A percentile compares a stretch with the other conserved stretches of the same genome.
These are phyloP conservation scores for Penicillium angulare DNA, from an alignment of 495 filamentous ascomycete species.

Conservation along the genomic window DNA sequence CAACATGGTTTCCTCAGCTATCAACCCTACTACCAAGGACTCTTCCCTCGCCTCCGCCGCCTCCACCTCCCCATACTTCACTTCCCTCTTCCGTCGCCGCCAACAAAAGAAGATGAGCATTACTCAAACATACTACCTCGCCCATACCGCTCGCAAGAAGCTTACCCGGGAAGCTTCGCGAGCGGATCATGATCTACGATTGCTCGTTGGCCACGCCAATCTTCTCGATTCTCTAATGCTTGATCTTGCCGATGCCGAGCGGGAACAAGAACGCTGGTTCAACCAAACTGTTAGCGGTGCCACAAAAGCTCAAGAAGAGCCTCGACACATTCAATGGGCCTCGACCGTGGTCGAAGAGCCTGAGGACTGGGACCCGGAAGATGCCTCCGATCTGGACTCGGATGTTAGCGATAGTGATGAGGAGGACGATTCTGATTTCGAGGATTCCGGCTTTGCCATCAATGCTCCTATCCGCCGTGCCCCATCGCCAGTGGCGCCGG, in stretches of 20 bases:
- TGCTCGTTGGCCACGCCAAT: conserved; percentile 96
- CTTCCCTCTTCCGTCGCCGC: conserved; percentile 35
- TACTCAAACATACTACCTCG: conserved; percentile 96
- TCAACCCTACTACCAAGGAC: conserved; percentile 15
- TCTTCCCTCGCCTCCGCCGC: conserved; percentile 17
- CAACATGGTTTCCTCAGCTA: conserved; percentile 22
- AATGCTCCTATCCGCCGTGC: conserved; percentile 39
- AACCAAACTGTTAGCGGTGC: conserved; percentile 87
- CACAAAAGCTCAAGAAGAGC: conserved; percentile 49
- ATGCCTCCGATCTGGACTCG: conserved; percentile 52
- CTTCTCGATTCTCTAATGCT: conserved; percentile 95
- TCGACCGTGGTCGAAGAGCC: conserved; percentile 73
- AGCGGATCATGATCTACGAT: conserved; percentile 88
- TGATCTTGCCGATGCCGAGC: conserved; percentile 90
- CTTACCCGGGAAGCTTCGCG: conserved; percentile 86
- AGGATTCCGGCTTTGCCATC: conserved; percentile 47
- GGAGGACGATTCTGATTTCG: conserved; percentile 50
- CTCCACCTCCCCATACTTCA: conserved; percentile 32
- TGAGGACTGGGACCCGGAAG: conserved; percentile 66
- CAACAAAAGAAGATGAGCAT: conserved; percentile 86
- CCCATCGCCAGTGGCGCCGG: conserved; percentile 35
- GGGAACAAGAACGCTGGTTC: conserved; percentile 97
- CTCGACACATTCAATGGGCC: conserved; percentile 83
- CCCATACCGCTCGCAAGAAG: conserved; percentile 93
- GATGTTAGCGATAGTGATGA: conserved; percentile 62